Evolutionary conservation across 2,329 filamentous ascomycete species (phyloP).

Genomic region (Cercospora sp.): DNA sequence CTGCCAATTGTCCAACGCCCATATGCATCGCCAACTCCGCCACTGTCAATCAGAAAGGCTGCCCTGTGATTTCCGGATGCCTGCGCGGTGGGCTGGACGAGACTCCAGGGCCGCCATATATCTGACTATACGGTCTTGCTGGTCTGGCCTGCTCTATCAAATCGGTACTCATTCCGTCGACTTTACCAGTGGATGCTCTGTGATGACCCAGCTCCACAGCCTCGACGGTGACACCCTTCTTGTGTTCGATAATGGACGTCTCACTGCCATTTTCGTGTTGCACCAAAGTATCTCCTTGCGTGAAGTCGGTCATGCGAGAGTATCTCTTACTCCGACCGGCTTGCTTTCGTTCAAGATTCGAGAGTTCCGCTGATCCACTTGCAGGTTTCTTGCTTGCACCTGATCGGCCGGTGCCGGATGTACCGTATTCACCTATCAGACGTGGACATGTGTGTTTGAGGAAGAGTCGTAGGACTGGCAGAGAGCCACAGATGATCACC

Average conservation of each 20-base stretch:
- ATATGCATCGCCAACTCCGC: background rate
- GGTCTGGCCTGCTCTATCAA: background rate
- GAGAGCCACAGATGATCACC: constrained; percentile 24
- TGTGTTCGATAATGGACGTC: constrained; percentile 16
- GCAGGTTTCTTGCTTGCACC: background rate
- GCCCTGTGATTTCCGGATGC: background rate
- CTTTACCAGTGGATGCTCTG: background rate
- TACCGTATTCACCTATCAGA: constrained; percentile 20
- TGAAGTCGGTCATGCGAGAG: constrained; percentile 19
- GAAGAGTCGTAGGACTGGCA: constrained; percentile 24
- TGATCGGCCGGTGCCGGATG: constrained; percentile 3
- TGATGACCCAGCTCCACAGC: background rate
- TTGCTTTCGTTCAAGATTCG: constrained; percentile 17
- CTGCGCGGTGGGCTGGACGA: background rate
- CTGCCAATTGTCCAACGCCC: background rate
- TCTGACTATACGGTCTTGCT: background rate
- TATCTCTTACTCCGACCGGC: constrained; percentile 7
- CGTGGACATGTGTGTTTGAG: constrained; percentile 25
- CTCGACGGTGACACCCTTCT: background rate
- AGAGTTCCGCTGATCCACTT: constrained; percentile 18
- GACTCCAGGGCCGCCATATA: background rate
- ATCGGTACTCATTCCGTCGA: background rate
- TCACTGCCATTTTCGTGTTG: constrained; percentile 19
- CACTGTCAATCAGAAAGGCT: background rate
- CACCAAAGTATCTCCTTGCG: constrained; percentile 17